phyloP scores from a whole-genome alignment of 2,329 filamentous ascomycete genomes.

The Colletotrichum coccodes region DNA sequence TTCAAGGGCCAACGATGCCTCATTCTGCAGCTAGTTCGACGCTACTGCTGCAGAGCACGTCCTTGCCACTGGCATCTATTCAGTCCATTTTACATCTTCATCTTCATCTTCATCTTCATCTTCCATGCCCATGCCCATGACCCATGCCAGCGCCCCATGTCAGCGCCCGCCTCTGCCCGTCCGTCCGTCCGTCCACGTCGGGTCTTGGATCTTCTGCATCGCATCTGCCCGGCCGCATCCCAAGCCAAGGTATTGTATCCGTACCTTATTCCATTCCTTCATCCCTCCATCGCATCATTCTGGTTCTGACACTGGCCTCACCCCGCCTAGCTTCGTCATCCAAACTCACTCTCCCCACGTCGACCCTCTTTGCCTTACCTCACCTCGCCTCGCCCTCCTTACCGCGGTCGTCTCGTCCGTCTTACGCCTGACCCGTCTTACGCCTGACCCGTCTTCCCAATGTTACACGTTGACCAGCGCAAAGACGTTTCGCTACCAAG shows the following conservation, averaged over 20 bases:
- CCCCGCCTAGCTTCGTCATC: conserved; percentile 3
- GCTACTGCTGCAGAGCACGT: conserved; percentile 10
- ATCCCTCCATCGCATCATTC: conserved; percentile 6
- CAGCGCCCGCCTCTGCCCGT: not conserved
- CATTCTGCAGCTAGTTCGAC: not conserved
- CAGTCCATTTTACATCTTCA: conserved; percentile 1
- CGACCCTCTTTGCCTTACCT: not conserved
- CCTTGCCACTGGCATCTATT: not conserved
- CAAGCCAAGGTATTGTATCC: not conserved
- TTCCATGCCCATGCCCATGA: not conserved
- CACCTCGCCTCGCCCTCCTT: not conserved
- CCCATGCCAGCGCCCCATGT: too few relatives aligned
- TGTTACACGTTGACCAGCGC: not conserved
- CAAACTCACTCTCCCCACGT: not conserved
- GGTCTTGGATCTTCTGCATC: conserved; percentile 11
- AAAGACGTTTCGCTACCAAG: not conserved
- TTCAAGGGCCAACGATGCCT: not conserved
- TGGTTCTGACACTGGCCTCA: not conserved
- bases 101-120: not conserved
- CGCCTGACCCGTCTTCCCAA: too few relatives aligned
- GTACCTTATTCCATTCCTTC: not conserved
- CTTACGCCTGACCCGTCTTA: not conserved
- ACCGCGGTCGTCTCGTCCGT: not conserved
- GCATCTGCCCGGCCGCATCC: conserved; percentile 3
- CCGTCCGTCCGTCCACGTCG: conserved; percentile 1